phyloP scores from a whole-genome alignment of 73 alveolate species.

The Tetrahymena malaccensis region DNA sequence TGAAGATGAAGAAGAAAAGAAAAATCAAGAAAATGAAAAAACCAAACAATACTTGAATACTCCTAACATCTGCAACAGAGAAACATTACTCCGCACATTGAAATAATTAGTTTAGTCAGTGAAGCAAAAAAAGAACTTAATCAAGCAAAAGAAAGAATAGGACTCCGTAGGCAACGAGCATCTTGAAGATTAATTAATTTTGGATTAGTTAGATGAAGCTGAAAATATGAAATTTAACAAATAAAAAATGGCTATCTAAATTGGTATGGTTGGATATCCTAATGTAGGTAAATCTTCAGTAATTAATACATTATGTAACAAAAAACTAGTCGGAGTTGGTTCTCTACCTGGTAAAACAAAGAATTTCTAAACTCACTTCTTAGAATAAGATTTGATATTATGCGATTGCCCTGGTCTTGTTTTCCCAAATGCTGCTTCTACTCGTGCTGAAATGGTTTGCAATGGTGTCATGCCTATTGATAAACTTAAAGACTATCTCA shows the following conservation, averaged over 20 bases:
- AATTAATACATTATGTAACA: slow-evolving; percentile 83
- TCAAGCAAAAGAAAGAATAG: not conserved
- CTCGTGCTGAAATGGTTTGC: slow-evolving; percentile 96
- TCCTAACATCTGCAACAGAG: slow-evolving; percentile 20
- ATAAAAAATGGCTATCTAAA: slow-evolving; percentile 23
- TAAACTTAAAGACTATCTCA: slow-evolving; percentile 78
- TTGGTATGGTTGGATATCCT: slow-evolving; percentile 98
- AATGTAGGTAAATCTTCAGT: slow-evolving; percentile 98
- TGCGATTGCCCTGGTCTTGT: slow-evolving; percentile 99
- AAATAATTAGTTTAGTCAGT: slow-evolving; percentile 10
- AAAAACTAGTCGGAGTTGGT: slow-evolving; percentile 94
- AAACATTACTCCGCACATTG: not conserved
- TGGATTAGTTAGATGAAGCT: slow-evolving; percentile 23
- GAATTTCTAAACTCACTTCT: slow-evolving; percentile 88
- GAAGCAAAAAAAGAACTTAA: not conserved
- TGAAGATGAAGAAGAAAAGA: slow-evolving; percentile 30
- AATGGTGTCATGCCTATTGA: slow-evolving; percentile 97
- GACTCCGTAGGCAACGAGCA: not conserved
- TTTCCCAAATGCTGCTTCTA: slow-evolving; percentile 90
- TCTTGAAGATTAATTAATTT: slow-evolving; percentile 5
- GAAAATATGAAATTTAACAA: not conserved
- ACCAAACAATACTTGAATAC: slow-evolving; percentile 31
- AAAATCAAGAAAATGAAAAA: slow-evolving; percentile 27
- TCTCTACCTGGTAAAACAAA: slow-evolving; percentile 96
- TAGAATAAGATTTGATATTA: slow-evolving; percentile 56